These are phyloP conservation scores for Parachlorella kessleri DNA, from an alignment of 139 green algal genomes.

Conservation along the genomic window DNA sequence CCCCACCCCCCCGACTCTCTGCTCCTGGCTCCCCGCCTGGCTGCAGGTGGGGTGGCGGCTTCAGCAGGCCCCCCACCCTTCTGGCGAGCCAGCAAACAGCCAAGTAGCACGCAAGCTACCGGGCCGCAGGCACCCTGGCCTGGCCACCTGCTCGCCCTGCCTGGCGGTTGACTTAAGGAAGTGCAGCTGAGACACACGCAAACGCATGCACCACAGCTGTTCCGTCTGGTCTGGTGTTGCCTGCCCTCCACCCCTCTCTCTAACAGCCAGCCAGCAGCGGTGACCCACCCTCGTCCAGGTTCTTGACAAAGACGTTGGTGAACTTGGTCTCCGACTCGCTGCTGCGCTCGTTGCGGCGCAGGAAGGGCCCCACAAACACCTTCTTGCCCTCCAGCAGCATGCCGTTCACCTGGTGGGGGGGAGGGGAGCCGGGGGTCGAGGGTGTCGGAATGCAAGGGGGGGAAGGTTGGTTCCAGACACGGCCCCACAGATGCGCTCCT, in stretches of 20 bases:
- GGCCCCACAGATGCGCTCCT: no score
- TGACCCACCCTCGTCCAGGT: conserved; percentile 61
- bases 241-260: background rate
- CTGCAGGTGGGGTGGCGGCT: conserved; percentile 15
- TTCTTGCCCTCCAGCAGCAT: conserved; percentile 73
- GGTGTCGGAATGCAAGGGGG: no score
- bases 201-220: no score
- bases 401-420: conserved; percentile 58
- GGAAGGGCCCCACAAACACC: conserved; percentile 86
- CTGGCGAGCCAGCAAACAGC: background rate
- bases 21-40: no score
- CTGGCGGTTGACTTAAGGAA: no score
- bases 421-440: background rate
- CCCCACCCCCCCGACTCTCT: conserved; percentile 1
- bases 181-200: no score
- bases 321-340: conserved; percentile 63
- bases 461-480: no score
- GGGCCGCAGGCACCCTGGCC: background rate
- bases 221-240: no score
- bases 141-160: no score
- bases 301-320: conserved; percentile 96
- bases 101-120: background rate
- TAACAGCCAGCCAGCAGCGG: background rate
- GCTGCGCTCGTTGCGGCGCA: conserved; percentile 74
- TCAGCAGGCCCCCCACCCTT: conserved; percentile 38